Base-by-base conservation (phyloP, 2,329 filamentous ascomycete species). In the Xylariaceae sp. region DNA sequence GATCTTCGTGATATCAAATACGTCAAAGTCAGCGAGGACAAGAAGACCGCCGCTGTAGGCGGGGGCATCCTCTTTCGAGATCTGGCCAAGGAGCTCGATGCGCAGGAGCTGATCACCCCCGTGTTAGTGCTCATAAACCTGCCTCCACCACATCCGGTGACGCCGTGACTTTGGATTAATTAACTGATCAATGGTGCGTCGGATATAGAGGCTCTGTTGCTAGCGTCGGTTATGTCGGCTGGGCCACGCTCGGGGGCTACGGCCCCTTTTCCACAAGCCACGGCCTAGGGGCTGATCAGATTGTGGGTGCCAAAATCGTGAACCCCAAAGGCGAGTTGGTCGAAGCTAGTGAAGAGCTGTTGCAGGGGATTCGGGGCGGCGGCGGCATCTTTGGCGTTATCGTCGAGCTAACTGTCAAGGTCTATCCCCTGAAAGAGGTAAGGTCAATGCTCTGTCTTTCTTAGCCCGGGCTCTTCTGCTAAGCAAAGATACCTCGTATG, bases 321-420 rank as follows among this genome's bases (percentile, higher is more conserved):
- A 55, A 67, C 36, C 54, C 55, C 2, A 37, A 58, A 4, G 67
- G 65, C 3, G 41, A 58, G 6, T 46, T 67, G 1, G 47, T 64
- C 5, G 56, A 63, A 5, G 66, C 65, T 2, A 57, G 62, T 28
- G 56, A 61, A 11, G 51, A 53, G 8, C 39, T 69, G 23, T 43
- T 68, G 13, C 57, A 54, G 29, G 64, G 58, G 1, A 61, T 69
- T 13, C 53, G 65, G 1, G 66, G 66, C 2, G 65, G 55, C 4
- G 65, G 65, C 17, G 61, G 64, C 3, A 54, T 53, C 9, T 59
- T 68, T 16, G 66, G 63, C 3, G 51, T 66, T 9, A 61, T 69
- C 29, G 57, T 64, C 6, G 63, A 68, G 41, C 26, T 68, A 5
- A 60, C 54, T 3, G 55, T 69, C 41, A 67, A 61, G 41, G 50